Evolutionary conservation across 345 rosid genomes (phyloP).

Genomic region (Microthlaspi erraticum): DNA sequence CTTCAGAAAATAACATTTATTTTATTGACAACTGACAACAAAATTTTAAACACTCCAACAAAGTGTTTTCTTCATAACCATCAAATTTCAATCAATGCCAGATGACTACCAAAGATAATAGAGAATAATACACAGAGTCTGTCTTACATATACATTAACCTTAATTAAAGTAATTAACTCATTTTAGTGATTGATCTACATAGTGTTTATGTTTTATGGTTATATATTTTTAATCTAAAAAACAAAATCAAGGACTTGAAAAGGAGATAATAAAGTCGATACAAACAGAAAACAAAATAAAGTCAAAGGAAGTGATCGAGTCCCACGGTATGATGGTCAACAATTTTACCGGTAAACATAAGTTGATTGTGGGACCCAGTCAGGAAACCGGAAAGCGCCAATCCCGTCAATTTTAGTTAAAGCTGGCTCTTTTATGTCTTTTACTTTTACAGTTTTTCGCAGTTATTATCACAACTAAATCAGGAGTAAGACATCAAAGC

Average conservation of each 20-base stretch:
- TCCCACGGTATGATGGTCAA: slow-evolving; percentile 13
- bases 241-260: not conserved
- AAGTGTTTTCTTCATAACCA: not conserved
- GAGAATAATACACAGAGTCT: not conserved
- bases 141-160: not conserved
- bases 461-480: no score
- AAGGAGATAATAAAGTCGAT: not conserved
- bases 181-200: not conserved
- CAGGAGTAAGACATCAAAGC: no score
- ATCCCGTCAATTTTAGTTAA: slow-evolving; percentile 2
- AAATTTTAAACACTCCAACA: not conserved
- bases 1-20: no score
- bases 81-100: not conserved
- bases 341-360: slow-evolving; percentile 8
- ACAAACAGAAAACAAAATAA: not conserved
- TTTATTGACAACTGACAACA: no score
- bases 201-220: not conserved
- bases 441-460: not conserved
- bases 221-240: not conserved
- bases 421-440: not conserved
- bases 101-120: not conserved
- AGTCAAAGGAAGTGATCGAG: slow-evolving; percentile 22
- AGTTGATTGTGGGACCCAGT: not conserved
- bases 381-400: not conserved
- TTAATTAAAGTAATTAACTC: not conserved